Percentiles rank a stretch among this genome's conserved stretches.
phyloP scores from a whole-genome alignment of 2,329 filamentous ascomycete species.

The Celoporthe dispersa region DNA sequence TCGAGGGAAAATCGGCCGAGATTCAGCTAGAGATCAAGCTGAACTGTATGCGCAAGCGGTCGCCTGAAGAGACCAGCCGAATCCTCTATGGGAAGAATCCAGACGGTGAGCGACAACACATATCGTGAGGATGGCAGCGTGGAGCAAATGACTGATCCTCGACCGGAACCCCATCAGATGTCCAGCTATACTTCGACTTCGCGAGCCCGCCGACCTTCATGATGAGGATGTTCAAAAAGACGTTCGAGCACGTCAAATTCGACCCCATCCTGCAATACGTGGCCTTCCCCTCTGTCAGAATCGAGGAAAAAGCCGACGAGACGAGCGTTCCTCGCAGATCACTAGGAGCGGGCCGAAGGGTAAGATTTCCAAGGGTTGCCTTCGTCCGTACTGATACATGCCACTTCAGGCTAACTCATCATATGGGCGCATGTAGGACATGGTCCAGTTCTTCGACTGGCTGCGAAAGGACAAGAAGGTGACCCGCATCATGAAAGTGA shows the following conservation, averaged over 20 bases:
- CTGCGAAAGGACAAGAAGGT: conserved; percentile 5
- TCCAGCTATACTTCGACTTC: conserved; percentile 7
- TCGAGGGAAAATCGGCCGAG: background rate
- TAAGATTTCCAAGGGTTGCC: too few relatives aligned
- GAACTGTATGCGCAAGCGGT: background rate
- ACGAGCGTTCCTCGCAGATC: background rate
- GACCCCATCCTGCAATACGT: conserved; percentile 8
- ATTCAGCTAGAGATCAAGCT: background rate
- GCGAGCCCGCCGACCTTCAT: background rate
- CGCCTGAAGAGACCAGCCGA: background rate
- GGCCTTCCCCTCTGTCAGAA: background rate
- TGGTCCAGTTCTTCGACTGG: background rate
- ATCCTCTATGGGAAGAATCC: background rate
- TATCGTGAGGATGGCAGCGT: background rate
- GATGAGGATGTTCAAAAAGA: background rate
- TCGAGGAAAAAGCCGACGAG: conserved; percentile 2
- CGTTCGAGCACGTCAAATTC: background rate
- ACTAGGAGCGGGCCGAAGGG: background rate
- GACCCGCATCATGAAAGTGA: background rate
- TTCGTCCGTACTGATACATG: too few relatives aligned
- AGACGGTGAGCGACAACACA: background rate
- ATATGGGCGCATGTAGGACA: background rate
- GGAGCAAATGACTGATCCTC: background rate
- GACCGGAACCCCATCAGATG: background rate
- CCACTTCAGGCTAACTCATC: background rate